Evolutionary conservation across 106 monocot genomes (phyloP).

Genomic region (Platanthera zijinensis): DNA sequence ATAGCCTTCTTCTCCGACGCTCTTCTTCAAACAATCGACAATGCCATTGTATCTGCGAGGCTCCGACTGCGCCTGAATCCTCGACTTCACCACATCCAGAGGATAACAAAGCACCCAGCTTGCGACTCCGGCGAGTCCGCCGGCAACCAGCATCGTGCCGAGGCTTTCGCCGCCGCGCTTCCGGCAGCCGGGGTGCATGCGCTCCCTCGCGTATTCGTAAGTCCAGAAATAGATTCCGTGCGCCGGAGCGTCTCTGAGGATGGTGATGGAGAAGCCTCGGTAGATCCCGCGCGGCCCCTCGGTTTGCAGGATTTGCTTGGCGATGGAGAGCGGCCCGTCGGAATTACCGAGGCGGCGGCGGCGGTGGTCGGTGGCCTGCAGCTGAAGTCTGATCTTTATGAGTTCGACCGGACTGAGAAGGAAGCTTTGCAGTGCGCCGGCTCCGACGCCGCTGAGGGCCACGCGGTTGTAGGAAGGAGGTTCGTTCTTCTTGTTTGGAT

Average conservation of each 20-base stretch:
- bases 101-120: constrained; percentile 95
- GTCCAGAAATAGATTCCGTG: constrained; percentile 91
- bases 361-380: constrained; percentile 25
- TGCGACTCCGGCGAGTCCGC: constrained; percentile 77
- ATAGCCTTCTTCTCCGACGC: constrained; percentile 75
- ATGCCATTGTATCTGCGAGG: constrained; percentile 57
- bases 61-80: constrained; percentile 63
- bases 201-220: constrained; percentile 57
- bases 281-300: constrained; percentile 78
- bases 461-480: constrained; percentile 70
- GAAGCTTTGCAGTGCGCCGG: constrained; percentile 73
- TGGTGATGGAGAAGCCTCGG: constrained; percentile 66
- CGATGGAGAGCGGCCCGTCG: constrained; percentile 51
- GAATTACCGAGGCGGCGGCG: not conserved
- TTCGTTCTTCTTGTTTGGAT: constrained; percentile 16
- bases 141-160: constrained; percentile 70
- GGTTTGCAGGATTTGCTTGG: constrained; percentile 36
- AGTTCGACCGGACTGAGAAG: constrained; percentile 83
- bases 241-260: constrained; percentile 75
- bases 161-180: constrained; percentile 54
- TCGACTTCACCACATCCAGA: constrained; percentile 77
- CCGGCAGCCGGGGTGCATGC: constrained; percentile 69
- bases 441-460: constrained; percentile 65
- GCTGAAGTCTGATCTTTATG: constrained; percentile 76
- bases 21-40: constrained; percentile 65